These are phyloP conservation scores for Cucurbita moschata DNA, from an alignment of 306 rosid species.

Conservation along the genomic window DNA sequence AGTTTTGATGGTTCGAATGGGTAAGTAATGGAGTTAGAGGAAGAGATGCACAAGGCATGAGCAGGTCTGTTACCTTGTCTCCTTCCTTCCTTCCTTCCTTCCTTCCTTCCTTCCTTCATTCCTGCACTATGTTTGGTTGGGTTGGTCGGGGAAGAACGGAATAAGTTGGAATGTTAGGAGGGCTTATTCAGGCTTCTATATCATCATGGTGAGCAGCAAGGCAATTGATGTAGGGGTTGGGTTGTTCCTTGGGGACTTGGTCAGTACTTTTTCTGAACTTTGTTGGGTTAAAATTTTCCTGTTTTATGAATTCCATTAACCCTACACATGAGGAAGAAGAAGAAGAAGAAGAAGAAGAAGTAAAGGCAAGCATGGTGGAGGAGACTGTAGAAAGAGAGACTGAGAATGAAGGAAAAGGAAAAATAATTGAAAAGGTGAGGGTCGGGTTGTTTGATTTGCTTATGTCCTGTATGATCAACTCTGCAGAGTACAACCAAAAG, in stretches of 20 bases:
- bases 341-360: not conserved
- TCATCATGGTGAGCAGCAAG: not conserved
- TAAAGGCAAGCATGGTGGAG: not conserved
- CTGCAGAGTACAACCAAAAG: not conserved
- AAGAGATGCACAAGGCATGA: not conserved
- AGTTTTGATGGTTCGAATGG: constrained; percentile 54
- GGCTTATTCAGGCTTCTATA: not conserved
- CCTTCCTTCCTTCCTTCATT: not conserved
- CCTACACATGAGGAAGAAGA: not conserved
- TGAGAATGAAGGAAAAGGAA: not conserved
- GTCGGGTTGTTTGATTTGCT: not conserved
- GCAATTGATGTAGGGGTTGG: constrained; percentile 1
- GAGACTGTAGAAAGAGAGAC: constrained; percentile 1
- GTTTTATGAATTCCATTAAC: not conserved
- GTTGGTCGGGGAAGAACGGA: not conserved
- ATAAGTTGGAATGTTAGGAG: not conserved
- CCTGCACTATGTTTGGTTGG: no score
- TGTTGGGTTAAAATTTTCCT: not conserved
- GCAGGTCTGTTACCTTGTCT: not conserved
- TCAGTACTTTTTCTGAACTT: not conserved
- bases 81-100: not conserved
- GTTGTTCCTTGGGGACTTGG: not conserved
- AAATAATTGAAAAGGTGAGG: not conserved
- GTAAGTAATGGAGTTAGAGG: constrained; percentile 12
- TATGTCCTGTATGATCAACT: not conserved